A percentile compares a stretch with the other conserved stretches of the same genome.
These are phyloP conservation scores for Acanthamoeba lenticulata DNA, from an alignment of 208 protist genomes.

Conservation along the genomic window DNA sequence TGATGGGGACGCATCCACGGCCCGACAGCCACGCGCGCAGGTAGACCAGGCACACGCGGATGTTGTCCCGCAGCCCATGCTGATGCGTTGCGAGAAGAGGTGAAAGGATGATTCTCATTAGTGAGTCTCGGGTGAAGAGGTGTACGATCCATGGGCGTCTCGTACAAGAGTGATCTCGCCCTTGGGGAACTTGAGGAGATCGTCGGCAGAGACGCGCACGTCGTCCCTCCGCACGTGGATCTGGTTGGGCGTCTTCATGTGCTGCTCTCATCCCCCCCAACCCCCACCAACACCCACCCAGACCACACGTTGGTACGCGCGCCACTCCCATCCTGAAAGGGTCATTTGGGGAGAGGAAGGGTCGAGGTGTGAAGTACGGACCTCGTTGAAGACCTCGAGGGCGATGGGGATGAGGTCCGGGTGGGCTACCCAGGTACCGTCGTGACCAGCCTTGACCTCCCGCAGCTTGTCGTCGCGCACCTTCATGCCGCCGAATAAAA, in stretches of 20 bases:
- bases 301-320: too few relatives aligned
- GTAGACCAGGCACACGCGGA: conserved; percentile 69
- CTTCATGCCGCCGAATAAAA: background rate
- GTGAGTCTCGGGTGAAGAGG: background rate
- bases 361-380: background rate
- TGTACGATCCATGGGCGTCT: background rate
- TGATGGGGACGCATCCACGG: conserved; percentile 74
- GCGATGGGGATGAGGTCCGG: conserved; percentile 84
- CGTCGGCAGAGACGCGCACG: conserved; percentile 31
- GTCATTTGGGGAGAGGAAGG: too few relatives aligned
- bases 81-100: background rate
- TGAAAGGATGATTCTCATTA: background rate
- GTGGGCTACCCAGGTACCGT: conserved; percentile 86
- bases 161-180: background rate
- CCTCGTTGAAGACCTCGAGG: conserved; percentile 81
- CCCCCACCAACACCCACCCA: too few relatives aligned
- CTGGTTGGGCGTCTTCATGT: conserved; percentile 85
- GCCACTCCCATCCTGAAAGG: too few relatives aligned
- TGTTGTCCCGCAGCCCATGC: background rate
- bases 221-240: conserved; percentile 69
- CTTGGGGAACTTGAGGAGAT: conserved; percentile 55
- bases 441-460: conserved; percentile 85
- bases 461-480: conserved; percentile 81
- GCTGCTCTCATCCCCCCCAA: too few relatives aligned
- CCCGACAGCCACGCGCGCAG: conserved; percentile 72